Base-by-base conservation (phyloP, 768 basidiomycete species). In the Tulasnella sp. region DNA sequence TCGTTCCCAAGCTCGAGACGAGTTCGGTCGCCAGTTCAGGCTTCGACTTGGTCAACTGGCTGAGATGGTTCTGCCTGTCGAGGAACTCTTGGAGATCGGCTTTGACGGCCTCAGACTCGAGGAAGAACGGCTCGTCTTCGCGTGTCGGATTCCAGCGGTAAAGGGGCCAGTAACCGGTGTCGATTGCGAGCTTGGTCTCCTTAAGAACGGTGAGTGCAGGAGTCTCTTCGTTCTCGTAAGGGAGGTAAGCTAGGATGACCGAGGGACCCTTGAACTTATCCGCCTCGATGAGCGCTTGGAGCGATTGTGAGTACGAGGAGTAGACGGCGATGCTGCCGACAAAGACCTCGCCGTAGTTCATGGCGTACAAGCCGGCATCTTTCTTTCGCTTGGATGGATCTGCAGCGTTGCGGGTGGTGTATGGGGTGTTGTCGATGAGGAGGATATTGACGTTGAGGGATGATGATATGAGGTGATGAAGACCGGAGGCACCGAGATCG, bases 261-360 rank as follows among this genome's bases (percentile, higher is more conserved):
- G 90, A 91, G 12, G 97, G 95, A 1, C 97, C 97, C 39, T 87
- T 81, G 83, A 90, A 95, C 63, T 83, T 85, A 79, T 98, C 97
- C 4, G 97, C 97, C 78, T 98, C 97, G 72, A 89, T 83, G 72
- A 99, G 78, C 5, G 94, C 87, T 79, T 97, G 95, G 52, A 98
- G 85, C 36, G 96, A 94, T 77, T 98, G 96, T 0, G 90, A 85
- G 79, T 98, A 98, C 19, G 95, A 96, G 34, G 94, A 92, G 82
- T 96, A 98, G 73, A 98, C 89, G 4, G 97, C 97, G 40, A 96
- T 86, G 77, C 92, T 94, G 9, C 95, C 95, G 71, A 97, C 97
- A 79, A 92, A 99, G 73, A 95, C 94, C 78, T 95, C 91, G 12
- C 96, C 96, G 79, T 97, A 91, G 82, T 97, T 98, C 91, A 98